Evolutionary conservation across 768 basidiomycete species (phyloP), one percentile per base, ranked within the genome.

Genomic region (Leccinum longicurvipes): DNA sequence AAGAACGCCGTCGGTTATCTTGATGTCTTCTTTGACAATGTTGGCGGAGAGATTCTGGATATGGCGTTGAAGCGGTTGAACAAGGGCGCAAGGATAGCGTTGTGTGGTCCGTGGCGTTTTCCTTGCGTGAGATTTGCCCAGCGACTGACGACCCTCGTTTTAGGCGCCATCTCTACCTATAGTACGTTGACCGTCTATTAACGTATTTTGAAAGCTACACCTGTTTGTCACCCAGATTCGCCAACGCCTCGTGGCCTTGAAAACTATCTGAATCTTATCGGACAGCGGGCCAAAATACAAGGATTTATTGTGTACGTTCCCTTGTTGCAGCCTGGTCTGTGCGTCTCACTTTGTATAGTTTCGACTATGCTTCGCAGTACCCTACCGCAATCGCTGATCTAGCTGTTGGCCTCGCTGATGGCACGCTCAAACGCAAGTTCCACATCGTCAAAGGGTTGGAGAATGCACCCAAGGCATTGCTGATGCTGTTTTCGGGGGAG

Each of bases 11-110:
- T 89, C 46, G 89, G 89, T 3, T 89, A 85, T 61, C 61, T 93
- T n/a, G 90, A 95, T 61, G 87, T 89, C 1, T 92, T 77, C 69
- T 93, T 93, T 62, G 91, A 93, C 68, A 91, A 91, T 57, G 89
- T 91, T 50, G 86, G 84, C 24, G 85, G 84, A 69, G 88, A 91
- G 28, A 89, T 93, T 36, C 76, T 98, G 53, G 87, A 96, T 67
- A 77, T 93, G 62, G 80, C 83, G 45, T 72, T 97, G 55, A 81
- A 82, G 24, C 77, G 88, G 50, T 68, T 98, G 64, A 92, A 93
- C 41, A 79, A 83, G 68, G 74, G 82, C 42, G 94, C 93, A 5
- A 76, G 94, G 52, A 81, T 97, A 54, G 82, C 82, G 14, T 70
- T 93, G 19, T 96, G 93, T 62, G 95, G 93, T 88, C 56, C 45